Evolutionary conservation across 2,329 filamentous ascomycete species (phyloP), one percentile per base, ranked within the genome.

Genomic region (Sclerotinia subarctica): DNA sequence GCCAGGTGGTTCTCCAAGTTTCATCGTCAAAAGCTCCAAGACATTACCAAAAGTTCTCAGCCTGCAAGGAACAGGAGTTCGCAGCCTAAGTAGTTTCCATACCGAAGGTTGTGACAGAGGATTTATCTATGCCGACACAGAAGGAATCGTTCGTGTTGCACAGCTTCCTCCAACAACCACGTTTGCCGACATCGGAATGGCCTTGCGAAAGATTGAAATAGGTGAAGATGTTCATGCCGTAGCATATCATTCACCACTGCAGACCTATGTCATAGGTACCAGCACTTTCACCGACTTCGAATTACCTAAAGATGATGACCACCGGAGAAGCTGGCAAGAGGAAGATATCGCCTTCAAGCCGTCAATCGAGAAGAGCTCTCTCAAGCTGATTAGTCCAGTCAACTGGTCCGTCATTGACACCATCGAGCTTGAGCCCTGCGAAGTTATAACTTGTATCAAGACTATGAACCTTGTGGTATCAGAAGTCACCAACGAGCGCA

Each of bases 381-480:
- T 99, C 67, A 93, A 93, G 76, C 83, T 99, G 19, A 81, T 97
- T 66, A 94, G 89, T 72, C 90, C 93, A 0, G 83, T 84, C 57
- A 93, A 87, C 5, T 94, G 92, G 88, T 86, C 86, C 0, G 83
- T 94, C 49, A 90, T 98, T 68, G 91, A 97, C 76, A 88, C 85
- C 32, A 82, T 93, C 64, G 82, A 88, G 54, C 84, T 97, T 72
- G 91, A 94, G 66, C 81, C 86, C 0, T 89, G 85, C 70, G 94
- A 97, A 79, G 86, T 88, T 17, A 83, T 96, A 19, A 89, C 95
- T 77, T 92, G 90, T 70, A 86, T 98, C 75, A 89, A 94, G 77
- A 90, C 90, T 5, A 84, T 98, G 51, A 90, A 91, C 66, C 86
- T 99, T 19, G 95, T 98, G 78, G 84, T 96, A 10, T 97, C 94